Evolutionary conservation across 2,329 filamentous ascomycete species (phyloP).

Genomic region (Drechslera avenae): DNA sequence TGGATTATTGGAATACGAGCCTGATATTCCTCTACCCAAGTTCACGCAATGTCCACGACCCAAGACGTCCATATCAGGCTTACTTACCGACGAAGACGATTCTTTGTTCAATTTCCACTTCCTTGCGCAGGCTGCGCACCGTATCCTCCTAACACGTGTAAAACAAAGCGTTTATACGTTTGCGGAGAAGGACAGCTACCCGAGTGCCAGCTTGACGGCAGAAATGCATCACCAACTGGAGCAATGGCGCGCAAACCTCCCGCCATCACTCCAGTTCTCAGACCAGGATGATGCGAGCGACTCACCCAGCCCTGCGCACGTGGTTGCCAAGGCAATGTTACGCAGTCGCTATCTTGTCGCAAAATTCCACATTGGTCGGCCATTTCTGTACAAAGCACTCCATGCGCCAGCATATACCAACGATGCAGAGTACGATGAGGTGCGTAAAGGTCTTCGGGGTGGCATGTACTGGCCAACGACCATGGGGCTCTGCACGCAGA

Average conservation of each 20-base stretch:
- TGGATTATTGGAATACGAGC: conserved; percentile 57
- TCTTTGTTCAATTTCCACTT: conserved; percentile 64
- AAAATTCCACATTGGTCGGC: conserved; percentile 47
- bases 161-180: conserved; percentile 59
- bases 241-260: conserved; percentile 60
- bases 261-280: conserved; percentile 54
- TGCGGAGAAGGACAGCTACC: conserved; percentile 49
- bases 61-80: conserved; percentile 40
- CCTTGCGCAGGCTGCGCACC: conserved; percentile 61
- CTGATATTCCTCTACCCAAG: conserved; percentile 59
- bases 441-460: conserved; percentile 34
- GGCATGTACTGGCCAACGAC: conserved; percentile 48
- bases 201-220: conserved; percentile 55
- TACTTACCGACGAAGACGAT: conserved; percentile 54
- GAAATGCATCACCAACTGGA: conserved; percentile 62
- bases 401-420: conserved; percentile 39
- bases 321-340: conserved; percentile 48
- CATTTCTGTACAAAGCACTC: conserved; percentile 47
- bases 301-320: conserved; percentile 42
- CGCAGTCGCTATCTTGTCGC: conserved; percentile 47
- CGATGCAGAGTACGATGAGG: conserved; percentile 40
- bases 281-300: conserved; percentile 41
- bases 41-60: conserved; percentile 55
- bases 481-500: conserved; percentile 44
- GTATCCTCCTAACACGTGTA: conserved; percentile 61